Conservation (phyloP, 1,139 yeast species). For the Scheffersomyces cryptocercus region DNA sequence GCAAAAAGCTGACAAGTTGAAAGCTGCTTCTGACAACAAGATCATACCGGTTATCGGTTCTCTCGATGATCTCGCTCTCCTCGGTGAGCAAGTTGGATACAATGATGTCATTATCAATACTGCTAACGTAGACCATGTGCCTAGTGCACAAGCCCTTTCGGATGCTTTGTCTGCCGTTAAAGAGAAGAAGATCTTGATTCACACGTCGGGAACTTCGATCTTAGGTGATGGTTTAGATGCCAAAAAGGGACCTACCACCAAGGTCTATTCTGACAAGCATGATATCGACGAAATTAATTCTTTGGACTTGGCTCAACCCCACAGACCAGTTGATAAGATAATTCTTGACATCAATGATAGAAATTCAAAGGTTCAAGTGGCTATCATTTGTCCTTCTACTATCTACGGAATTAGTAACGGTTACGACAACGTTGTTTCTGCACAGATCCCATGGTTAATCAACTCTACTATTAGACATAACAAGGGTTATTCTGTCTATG, state of each 20-base stretch:
- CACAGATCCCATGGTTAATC: slow-evolving; percentile 33
- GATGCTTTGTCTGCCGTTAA: slow-evolving; percentile 11
- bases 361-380: slow-evolving; percentile 20
- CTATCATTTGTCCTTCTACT: slow-evolving; percentile 25
- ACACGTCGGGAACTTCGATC: slow-evolving; percentile 43
- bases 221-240: slow-evolving; percentile 25
- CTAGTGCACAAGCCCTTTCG: slow-evolving; percentile 27
- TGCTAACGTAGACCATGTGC: slow-evolving; percentile 38
- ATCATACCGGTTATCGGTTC: slow-evolving; percentile 21
- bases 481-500: slow-evolving; percentile 30
- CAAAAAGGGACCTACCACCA: slow-evolving; percentile 20
- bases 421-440: slow-evolving; percentile 30
- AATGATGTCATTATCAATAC: slow-evolving; percentile 37
- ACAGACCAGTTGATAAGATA: slow-evolving; percentile 35
- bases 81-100: slow-evolving; percentile 19
- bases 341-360: slow-evolving; percentile 28
- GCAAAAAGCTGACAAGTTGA: slow-evolving; percentile 22
- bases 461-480: slow-evolving; percentile 20
- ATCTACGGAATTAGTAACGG: slow-evolving; percentile 32
- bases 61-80: slow-evolving; percentile 21
- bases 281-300: slow-evolving; percentile 30
- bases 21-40: slow-evolving; percentile 17
- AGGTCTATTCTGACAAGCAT: slow-evolving; percentile 29
- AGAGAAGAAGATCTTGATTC: slow-evolving; percentile 27
- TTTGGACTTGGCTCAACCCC: slow-evolving; percentile 33